A percentile compares a stretch with the other conserved stretches of the same genome.
Conservation (phyloP, 2,329 filamentous ascomycete species). For the Nigrospora oryzae region DNA sequence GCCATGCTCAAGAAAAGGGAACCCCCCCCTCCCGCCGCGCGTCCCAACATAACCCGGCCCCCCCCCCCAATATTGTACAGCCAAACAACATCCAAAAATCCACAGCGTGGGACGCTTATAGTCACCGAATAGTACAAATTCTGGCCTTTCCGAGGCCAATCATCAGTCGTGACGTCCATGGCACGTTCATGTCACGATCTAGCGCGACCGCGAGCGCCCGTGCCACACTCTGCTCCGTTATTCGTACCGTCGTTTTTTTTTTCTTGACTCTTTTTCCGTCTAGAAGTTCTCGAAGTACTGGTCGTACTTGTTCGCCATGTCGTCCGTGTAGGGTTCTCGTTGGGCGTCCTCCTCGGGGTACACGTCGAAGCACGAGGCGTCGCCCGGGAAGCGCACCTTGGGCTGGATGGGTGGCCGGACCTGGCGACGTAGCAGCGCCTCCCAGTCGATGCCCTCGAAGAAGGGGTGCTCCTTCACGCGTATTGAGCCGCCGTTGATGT, state of each 20-base stretch:
- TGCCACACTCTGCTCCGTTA: no score
- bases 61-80: no score
- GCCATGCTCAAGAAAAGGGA: not conserved
- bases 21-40: not conserved
- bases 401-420: slow-evolving; percentile 65
- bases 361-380: slow-evolving; percentile 73
- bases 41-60: no score
- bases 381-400: slow-evolving; percentile 62
- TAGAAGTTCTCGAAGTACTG: slow-evolving; percentile 64
- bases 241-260: no score
- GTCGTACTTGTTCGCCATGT: slow-evolving; percentile 63
- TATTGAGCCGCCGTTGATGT: slow-evolving; percentile 65
- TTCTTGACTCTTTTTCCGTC: not conserved
- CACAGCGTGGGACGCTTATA: not conserved
- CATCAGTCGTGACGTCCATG: no score
- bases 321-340: slow-evolving; percentile 58
- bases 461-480: slow-evolving; percentile 70
- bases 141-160: no score
- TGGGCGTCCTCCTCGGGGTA: slow-evolving; percentile 70
- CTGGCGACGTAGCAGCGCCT: slow-evolving; percentile 57
- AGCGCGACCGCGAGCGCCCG: no score
- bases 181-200: no score
- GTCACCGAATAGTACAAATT: no score
- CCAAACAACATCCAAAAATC: not conserved
- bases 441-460: slow-evolving; percentile 67